Conservation (phyloP, 2,329 filamentous ascomycete species). For the Trichoderma sp. region DNA sequence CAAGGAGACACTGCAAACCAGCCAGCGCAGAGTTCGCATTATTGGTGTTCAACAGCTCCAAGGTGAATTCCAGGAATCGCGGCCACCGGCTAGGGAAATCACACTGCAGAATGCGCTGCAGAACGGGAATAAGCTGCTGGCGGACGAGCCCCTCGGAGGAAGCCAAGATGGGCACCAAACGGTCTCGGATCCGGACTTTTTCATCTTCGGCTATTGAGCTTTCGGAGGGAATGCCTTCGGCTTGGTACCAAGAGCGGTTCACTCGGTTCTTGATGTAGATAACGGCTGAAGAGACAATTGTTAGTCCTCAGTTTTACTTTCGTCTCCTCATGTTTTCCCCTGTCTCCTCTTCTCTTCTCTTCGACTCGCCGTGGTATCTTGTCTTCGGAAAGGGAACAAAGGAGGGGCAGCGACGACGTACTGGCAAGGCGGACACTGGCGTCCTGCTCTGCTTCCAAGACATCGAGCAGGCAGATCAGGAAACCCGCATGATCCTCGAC, state of each 20-base stretch:
- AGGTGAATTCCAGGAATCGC: slow-evolving; percentile 86
- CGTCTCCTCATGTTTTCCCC: neutral
- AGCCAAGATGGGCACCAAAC: slow-evolving; percentile 85
- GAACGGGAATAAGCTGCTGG: slow-evolving; percentile 87
- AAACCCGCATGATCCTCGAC: slow-evolving; percentile 90
- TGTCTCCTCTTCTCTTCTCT: neutral
- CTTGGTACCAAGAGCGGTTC: slow-evolving; percentile 82
- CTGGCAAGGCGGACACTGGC: slow-evolving; percentile 81
- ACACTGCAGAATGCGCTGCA: slow-evolving; percentile 93
- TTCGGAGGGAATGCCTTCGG: slow-evolving; percentile 70
- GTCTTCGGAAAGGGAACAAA: neutral
- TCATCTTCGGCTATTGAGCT: slow-evolving; percentile 82
- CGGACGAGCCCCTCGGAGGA: slow-evolving; percentile 77
- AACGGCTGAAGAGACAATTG: slow-evolving; percentile 60
- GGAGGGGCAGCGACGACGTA: slow-evolving; percentile 49
- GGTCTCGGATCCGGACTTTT: slow-evolving; percentile 81
- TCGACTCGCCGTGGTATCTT: neutral
- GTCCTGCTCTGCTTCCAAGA: slow-evolving; percentile 86
- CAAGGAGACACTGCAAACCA: slow-evolving; percentile 87
- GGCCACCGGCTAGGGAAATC: slow-evolving; percentile 97
- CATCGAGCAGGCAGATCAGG: slow-evolving; percentile 83
- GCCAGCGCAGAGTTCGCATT: slow-evolving; percentile 86
- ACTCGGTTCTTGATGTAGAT: slow-evolving; percentile 98
- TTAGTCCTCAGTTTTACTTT: slow-evolving; percentile 11
- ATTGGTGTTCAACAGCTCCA: slow-evolving; percentile 83